Evolutionary conservation across 306 rosid species (phyloP), one percentile per base, ranked within the genome.

Genomic region (Vicia faba): DNA sequence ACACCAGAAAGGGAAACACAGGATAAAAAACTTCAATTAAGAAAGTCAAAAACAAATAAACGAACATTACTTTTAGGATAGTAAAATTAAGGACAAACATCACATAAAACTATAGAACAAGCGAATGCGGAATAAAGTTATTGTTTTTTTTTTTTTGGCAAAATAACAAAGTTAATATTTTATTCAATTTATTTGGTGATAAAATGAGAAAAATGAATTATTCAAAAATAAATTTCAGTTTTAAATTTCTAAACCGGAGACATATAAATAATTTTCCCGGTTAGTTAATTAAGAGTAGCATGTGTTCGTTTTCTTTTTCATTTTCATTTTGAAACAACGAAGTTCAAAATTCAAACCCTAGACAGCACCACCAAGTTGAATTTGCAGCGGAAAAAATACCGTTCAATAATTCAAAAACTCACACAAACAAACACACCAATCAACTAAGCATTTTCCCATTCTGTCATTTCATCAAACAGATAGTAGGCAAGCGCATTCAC

Each of bases 271-370:
- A 7, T 33, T 57, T 57, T 57, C 63, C 63, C 63, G 63, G 41
- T 59, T 33, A 31, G 12, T 12, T 7, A 33, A 33, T n/a, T 8
- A 25, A 2, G 28, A 19, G 8, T 19, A n/a, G 25, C 13, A 31
- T 6, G 36, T 31, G 49, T 40, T 41, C 2, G 25, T 63, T 63
- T 58, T 58, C 44, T 1, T 5, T 60, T 64, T 19, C 35, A 11
- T 28, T 60, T 23, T 8, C 25, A 11, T 23, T 54, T 5, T 3
- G 18, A 8, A 16, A 60, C 4, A 14, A 8, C 68, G 7, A 49
- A 71, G 5, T 25, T 1, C 60, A 40, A 28, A 73, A 40, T 40
- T 28, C 16, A 40, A 73, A 73, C 78, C 78, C 78, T 73, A 73
- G 44, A 53, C 31, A 40, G n/a, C 15, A 19, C 57, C 33, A 19